Percentiles rank a stretch among this genome's conserved stretches.
Evolutionary conservation across 2,329 filamentous ascomycete species (phyloP).

Genomic region (Neoarthrinium moseri): DNA sequence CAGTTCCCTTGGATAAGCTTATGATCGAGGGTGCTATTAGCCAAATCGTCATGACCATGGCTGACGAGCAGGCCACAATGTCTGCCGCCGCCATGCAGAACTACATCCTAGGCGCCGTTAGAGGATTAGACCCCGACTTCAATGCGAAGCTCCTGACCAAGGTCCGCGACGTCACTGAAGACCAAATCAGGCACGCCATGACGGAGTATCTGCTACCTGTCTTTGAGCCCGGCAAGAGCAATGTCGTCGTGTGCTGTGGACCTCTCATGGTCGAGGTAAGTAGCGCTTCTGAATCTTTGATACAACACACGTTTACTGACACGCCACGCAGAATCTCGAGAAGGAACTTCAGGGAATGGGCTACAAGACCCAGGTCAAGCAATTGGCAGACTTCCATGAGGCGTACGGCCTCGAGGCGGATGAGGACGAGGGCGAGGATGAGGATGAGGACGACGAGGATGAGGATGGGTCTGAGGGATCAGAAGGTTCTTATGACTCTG

Average conservation of each 20-base stretch:
- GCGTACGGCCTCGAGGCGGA: constrained; percentile 77
- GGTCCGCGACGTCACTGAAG: constrained; percentile 71
- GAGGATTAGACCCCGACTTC: constrained; percentile 74
- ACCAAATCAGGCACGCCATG: constrained; percentile 76
- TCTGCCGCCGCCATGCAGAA: constrained; percentile 77
- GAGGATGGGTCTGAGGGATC: constrained; percentile 9
- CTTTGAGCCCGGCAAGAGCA: constrained; percentile 77
- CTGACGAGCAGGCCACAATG: constrained; percentile 87
- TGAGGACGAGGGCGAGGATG: constrained; percentile 50
- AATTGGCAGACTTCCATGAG: constrained; percentile 80
- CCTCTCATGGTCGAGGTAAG: constrained; percentile 81
- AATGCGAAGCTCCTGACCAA: constrained; percentile 73
- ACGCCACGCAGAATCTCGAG: constrained; percentile 61
- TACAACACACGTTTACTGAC: constrained; percentile 16
- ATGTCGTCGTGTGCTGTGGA: constrained; percentile 86
- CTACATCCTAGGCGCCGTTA: constrained; percentile 79
- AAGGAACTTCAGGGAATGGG: constrained; percentile 72
- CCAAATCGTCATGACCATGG: constrained; percentile 81
- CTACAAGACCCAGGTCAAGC: constrained; percentile 74
- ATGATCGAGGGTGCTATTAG: constrained; percentile 89
- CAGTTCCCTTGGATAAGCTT: constrained; percentile 70
- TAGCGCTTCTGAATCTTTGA: constrained; percentile 17
- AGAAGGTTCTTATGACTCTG: constrained; percentile 14
- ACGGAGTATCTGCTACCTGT: constrained; percentile 73
- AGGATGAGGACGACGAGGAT: constrained; percentile 17